Percentiles rank a stretch among this genome's conserved stretches.
Conservation (phyloP, 805 yeast genomes). For the Ogataea angusta region DNA sequence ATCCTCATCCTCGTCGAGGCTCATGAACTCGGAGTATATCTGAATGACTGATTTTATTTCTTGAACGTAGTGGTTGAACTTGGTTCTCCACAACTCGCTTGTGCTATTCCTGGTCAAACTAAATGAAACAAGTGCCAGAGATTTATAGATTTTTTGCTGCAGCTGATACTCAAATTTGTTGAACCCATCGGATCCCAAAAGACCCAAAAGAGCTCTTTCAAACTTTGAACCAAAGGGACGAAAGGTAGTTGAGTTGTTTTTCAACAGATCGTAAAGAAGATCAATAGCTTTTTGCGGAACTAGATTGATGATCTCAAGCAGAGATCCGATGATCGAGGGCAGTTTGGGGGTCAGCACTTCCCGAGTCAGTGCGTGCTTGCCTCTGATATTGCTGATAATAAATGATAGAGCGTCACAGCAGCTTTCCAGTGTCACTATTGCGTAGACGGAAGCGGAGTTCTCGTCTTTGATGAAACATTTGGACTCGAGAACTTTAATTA, state of each 20-base stretch:
- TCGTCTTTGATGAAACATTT: constrained; percentile 36
- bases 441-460: constrained; percentile 23
- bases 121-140: constrained; percentile 54
- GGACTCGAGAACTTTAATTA: constrained; percentile 40
- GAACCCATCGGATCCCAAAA: constrained; percentile 37
- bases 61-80: constrained; percentile 44
- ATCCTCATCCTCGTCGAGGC: constrained; percentile 54
- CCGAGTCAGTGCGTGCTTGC: constrained; percentile 80
- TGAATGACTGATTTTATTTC: constrained; percentile 54
- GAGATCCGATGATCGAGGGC: constrained; percentile 53
- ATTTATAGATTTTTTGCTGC: constrained; percentile 41
- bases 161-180: constrained; percentile 38
- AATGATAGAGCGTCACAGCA: constrained; percentile 40
- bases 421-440: constrained; percentile 31
- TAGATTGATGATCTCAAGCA: constrained; percentile 44
- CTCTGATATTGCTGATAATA: constrained; percentile 53
- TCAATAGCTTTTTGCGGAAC: constrained; percentile 38
- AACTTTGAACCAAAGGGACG: constrained; percentile 72
- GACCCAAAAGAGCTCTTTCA: constrained; percentile 40
- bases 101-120: constrained; percentile 51
- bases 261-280: constrained; percentile 42
- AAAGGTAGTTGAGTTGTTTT: constrained; percentile 71
- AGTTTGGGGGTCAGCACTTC: constrained; percentile 80
- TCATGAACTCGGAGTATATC: constrained; percentile 59
- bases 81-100: constrained; percentile 42